Evolutionary conservation across 306 rosid species (phyloP).

Genomic region (Myrica gale): DNA sequence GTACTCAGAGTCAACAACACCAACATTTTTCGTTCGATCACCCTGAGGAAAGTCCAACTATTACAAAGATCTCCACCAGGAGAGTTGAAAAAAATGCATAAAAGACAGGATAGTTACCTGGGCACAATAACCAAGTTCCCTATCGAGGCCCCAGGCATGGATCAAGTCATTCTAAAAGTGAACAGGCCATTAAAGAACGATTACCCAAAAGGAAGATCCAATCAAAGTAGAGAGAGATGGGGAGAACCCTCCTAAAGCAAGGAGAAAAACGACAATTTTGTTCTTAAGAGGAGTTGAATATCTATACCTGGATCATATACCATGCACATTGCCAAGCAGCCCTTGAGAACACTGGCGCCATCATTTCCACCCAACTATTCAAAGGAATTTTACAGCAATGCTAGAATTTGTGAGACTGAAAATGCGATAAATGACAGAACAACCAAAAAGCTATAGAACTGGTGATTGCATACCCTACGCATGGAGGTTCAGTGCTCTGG

Average conservation of each 20-base stretch:
- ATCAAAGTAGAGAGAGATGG: neutral
- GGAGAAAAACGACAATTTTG: neutral
- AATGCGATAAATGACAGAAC: conserved; percentile 16
- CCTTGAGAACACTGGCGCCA: conserved; percentile 93
- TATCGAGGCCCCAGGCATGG: conserved; percentile 96
- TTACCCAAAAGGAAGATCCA: conserved; percentile 17
- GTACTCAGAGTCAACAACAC: conserved; percentile 82
- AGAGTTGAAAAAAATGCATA: conserved; percentile 9
- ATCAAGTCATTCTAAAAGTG: conserved; percentile 80
- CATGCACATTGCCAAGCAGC: conserved; percentile 82
- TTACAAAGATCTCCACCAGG: conserved; percentile 16
- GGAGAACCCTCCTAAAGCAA: too few relatives aligned
- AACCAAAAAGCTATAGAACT: neutral
- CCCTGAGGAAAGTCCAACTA: conserved; percentile 55
- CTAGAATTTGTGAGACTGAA: conserved; percentile 4
- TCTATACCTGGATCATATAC: conserved; percentile 87
- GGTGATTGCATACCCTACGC: conserved; percentile 58
- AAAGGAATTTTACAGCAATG: conserved; percentile 22
- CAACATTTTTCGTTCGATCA: conserved; percentile 64
- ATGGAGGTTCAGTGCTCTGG: conserved; percentile 73
- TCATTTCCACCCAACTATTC: conserved; percentile 94
- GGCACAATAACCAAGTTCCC: conserved; percentile 88
- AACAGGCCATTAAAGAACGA: conserved; percentile 27
- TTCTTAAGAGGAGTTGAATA: conserved; percentile 10
- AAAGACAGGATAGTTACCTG: conserved; percentile 49